Evolutionary conservation across 352 stramenopile genomes (phyloP).

Genomic region (Aphanomyces invadans): DNA sequence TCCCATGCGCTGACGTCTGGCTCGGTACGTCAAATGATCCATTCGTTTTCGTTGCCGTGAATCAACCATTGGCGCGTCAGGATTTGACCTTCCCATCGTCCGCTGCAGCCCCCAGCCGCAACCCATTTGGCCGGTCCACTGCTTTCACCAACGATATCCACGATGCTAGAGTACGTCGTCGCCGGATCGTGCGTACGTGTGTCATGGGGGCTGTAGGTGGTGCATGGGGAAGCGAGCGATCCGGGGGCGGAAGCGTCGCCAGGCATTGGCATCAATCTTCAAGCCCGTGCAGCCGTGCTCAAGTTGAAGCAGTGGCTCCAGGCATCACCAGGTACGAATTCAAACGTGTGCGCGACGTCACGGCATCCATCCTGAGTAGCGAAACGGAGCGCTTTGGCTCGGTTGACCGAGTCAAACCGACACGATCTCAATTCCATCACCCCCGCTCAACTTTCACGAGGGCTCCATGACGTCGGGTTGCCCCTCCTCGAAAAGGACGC

Average conservation of each 20-base stretch:
- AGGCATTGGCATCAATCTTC: conserved; percentile 14
- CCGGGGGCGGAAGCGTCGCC: conserved; percentile 6
- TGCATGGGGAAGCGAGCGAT: conserved; percentile 12
- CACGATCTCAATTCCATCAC: neutral
- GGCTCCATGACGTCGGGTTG: conserved; percentile 14
- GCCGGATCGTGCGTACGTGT: neutral
- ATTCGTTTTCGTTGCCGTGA: neutral
- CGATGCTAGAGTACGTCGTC: neutral
- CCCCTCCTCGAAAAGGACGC: conserved; percentile 11
- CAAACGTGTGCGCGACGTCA: neutral
- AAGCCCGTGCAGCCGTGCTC: conserved; percentile 3
- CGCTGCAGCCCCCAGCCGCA: neutral
- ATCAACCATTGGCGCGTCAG: neutral
- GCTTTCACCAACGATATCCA: conserved; percentile 18
- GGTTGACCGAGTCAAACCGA: neutral
- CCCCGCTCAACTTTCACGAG: neutral
- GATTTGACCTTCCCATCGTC: neutral
- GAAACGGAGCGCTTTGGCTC: neutral
- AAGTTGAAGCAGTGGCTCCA: conserved; percentile 19
- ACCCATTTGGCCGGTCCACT: conserved; percentile 20
- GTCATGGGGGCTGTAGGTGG: neutral
- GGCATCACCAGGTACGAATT: neutral
- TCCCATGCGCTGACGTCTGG: conserved; percentile 19
- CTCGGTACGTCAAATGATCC: neutral
- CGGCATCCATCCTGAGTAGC: neutral